These are phyloP conservation scores for Hymenoscyphus linearis DNA, from an alignment of 2,329 filamentous ascomycete species.

Conservation along the genomic window DNA sequence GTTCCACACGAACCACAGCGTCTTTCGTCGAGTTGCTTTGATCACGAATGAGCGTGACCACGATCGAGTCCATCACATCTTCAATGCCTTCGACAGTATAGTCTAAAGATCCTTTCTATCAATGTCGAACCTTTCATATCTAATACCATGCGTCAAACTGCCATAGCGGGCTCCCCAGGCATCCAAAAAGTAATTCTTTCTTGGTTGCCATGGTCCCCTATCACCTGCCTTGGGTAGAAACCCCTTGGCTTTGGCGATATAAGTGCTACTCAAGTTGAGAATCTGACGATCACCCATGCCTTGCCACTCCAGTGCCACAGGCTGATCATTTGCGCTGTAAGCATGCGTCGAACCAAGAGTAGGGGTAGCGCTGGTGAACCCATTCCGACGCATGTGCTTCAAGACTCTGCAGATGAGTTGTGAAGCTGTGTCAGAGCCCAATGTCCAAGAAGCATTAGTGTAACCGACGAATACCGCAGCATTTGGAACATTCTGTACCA, in stretches of 20 bases:
- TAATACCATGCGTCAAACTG: slow-evolving; percentile 22
- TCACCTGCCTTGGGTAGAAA: slow-evolving; percentile 20
- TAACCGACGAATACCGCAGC: slow-evolving; percentile 58
- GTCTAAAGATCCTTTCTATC: background rate
- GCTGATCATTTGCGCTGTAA: background rate
- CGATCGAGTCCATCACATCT: background rate
- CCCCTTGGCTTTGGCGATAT: slow-evolving; percentile 13
- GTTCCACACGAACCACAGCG: too few species aligned
- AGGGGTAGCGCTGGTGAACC: slow-evolving; percentile 16
- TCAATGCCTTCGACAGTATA: background rate
- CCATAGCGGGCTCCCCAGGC: slow-evolving; percentile 27
- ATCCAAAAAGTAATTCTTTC: slow-evolving; percentile 30
- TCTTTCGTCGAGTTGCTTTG: too few species aligned
- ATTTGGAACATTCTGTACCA: slow-evolving; percentile 65
- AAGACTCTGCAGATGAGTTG: slow-evolving; percentile 25
- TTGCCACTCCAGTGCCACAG: background rate
- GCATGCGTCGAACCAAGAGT: background rate
- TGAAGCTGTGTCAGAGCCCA: slow-evolving; percentile 48
- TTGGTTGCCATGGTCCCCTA: slow-evolving; percentile 25
- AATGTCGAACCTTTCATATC: slow-evolving; percentile 12
- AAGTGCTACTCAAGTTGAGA: slow-evolving; percentile 16
- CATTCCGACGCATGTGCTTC: slow-evolving; percentile 25
- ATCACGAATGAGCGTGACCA: background rate
- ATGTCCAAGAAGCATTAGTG: slow-evolving; percentile 61
- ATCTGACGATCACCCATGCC: slow-evolving; percentile 4